These are phyloP conservation scores for Pinus tabuliformis DNA, from an alignment of 75 land plant species.

Conservation along the genomic window DNA sequence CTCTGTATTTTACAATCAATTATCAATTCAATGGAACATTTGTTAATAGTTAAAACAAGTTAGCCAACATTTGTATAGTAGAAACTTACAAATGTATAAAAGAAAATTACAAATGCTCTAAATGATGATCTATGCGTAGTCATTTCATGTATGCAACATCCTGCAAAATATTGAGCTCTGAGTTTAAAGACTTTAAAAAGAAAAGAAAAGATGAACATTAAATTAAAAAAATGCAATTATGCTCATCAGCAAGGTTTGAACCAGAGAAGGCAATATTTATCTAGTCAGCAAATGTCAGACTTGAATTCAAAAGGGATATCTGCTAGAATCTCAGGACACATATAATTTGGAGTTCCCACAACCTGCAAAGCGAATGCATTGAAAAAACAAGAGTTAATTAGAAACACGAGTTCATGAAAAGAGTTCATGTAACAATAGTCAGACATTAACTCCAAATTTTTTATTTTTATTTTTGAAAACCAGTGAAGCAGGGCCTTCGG, in stretches of 20 bases:
- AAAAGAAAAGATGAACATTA: background rate
- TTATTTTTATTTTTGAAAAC: background rate
- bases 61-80: background rate
- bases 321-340: constrained; percentile 96
- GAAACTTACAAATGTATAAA: background rate
- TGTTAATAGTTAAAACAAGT: background rate
- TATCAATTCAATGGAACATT: background rate
- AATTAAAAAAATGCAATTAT: background rate
- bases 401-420: background rate
- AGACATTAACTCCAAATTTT: background rate
- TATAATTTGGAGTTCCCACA: constrained; percentile 88
- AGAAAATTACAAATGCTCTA: constrained; percentile 90
- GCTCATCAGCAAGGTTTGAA: background rate
- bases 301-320: constrained; percentile 96
- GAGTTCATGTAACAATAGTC: background rate
- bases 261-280: constrained; percentile 19
- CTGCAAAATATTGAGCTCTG: constrained; percentile 28
- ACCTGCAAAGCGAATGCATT: constrained; percentile 36
- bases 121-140: constrained; percentile 88
- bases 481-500: background rate
- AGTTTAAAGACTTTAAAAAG: constrained; percentile 1
- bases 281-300: constrained; percentile 92
- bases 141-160: constrained; percentile 98
- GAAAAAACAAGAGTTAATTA: background rate
- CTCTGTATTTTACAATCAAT: too few species aligned